Base-by-base conservation (phyloP, 768 basidiomycete genomes). In the Tylopilus vinaceipallidus region DNA sequence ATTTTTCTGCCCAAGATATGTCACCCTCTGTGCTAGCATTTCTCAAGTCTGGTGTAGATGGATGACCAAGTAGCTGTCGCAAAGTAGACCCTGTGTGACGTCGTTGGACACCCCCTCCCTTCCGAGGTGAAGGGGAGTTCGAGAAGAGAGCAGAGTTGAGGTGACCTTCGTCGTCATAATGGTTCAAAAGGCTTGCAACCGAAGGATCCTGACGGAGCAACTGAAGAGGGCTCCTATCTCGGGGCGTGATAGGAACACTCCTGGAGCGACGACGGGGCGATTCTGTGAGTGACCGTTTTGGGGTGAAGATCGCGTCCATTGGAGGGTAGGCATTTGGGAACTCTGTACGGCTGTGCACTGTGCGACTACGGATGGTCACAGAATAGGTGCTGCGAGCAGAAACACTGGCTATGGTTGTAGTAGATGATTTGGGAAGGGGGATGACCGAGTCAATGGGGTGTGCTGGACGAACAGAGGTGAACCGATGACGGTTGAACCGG, bases 1-100 rank as follows among this genome's bases (percentile, higher is more conserved):
- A 83, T 36, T 79, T 77, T 69, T 91, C 88, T 12, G 88, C 88
- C 88, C 88, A 91, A 2, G 88, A 90, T 46, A 91, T 88, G 56
- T 91, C 88, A 7, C 87, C 82, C 63, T 88, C 86, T 1, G 61
- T 68, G 54, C 73, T 73, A n/a, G 66, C 61, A 47, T 73, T 69
- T 23, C 55, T 51, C 14, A 61, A 37, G 14, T 58, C 54, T 24
- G 49, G 68, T 2, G 67, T 60, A 10, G 57, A 62, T 1, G 83
- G 74, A 45, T 76, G 76, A 3, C 88, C 86, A 26, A 91, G 73
- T 3, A 91, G 69, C 60, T 89, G 82, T 5, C 86, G 80, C 50
- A 91, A 66, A 10, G 89, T 90, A 6, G 88, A 89, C 1, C 85
- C 85, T 50, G 74, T 83, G 6, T 84, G 76, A 41, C 72, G 75